These are phyloP conservation scores for Pezicula neosporulosa DNA, from an alignment of 2,329 filamentous ascomycete genomes.

Conservation along the genomic window DNA sequence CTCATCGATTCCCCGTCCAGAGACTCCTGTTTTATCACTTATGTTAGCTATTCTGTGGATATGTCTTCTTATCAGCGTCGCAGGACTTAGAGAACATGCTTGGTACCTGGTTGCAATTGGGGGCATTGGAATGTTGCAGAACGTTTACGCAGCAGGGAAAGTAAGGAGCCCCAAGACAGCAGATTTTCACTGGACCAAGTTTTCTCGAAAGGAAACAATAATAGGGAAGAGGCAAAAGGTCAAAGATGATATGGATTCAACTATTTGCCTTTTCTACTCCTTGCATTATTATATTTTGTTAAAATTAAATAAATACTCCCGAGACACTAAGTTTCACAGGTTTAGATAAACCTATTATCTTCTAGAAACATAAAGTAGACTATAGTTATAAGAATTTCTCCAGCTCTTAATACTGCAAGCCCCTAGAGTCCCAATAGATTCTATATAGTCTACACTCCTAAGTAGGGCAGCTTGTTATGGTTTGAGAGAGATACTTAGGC, in stretches of 20 bases:
- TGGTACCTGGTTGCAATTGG: slow-evolving; percentile 40
- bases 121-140: slow-evolving; percentile 36
- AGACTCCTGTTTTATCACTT: neutral
- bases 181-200: slow-evolving; percentile 6
- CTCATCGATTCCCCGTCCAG: neutral
- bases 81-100: slow-evolving; percentile 30
- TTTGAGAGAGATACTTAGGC: too few species aligned
- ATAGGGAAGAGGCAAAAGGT: slow-evolving; percentile 8
- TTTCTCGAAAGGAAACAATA: slow-evolving; percentile 7
- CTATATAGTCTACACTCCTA: too few species aligned
- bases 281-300: too few species aligned
- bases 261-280: too few species aligned
- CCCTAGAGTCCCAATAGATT: too few species aligned
- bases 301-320: too few species aligned
- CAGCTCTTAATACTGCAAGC: too few species aligned
- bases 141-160: slow-evolving; percentile 32
- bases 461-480: too few species aligned
- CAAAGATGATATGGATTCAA: slow-evolving; percentile 3
- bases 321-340: too few species aligned
- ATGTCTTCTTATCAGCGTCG: slow-evolving; percentile 35
- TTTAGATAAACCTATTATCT: too few species aligned
- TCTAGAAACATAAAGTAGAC: too few species aligned
- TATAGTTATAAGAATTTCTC: too few species aligned
- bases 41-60: slow-evolving; percentile 34
- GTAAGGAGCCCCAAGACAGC: slow-evolving; percentile 25